These are phyloP conservation scores for Hericium rajendrae DNA, from an alignment of 768 basidiomycete genomes.

Conservation along the genomic window DNA sequence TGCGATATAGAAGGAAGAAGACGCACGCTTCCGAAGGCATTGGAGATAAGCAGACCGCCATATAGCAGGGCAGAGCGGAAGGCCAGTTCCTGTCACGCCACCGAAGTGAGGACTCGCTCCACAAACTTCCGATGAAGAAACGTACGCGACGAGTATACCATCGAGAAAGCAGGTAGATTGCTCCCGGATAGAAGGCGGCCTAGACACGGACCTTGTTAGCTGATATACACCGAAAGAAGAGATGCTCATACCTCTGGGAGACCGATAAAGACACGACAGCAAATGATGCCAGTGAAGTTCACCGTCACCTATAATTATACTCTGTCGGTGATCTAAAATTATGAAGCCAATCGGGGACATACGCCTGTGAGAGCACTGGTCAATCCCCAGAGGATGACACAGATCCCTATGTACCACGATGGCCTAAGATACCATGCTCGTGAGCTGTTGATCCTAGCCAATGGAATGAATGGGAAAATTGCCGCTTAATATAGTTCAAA, in stretches of 20 bases:
- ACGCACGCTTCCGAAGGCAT: constrained; percentile 57
- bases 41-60: constrained; percentile 49
- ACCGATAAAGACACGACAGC: constrained; percentile 53
- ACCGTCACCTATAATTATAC: constrained; percentile 34
- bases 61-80: constrained; percentile 55
- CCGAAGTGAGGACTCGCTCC: neutral
- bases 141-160: constrained; percentile 29
- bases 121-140: neutral
- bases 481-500: neutral
- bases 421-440: constrained; percentile 29
- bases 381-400: constrained; percentile 54
- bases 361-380: constrained; percentile 58
- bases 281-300: constrained; percentile 43
- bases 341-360: constrained; percentile 9
- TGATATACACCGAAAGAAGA: neutral
- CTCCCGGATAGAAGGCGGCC: constrained; percentile 60
- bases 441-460: neutral
- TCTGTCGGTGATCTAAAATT: neutral
- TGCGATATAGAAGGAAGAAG: neutral
- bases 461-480: neutral
- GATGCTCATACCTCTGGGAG: constrained; percentile 38
- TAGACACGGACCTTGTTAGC: constrained; percentile 10
- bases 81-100: constrained; percentile 42
- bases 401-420: constrained; percentile 49
- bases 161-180: constrained; percentile 28